Evolutionary conservation across 2,329 filamentous ascomycete genomes (phyloP).

Genomic region (Xylariaceae sp.): DNA sequence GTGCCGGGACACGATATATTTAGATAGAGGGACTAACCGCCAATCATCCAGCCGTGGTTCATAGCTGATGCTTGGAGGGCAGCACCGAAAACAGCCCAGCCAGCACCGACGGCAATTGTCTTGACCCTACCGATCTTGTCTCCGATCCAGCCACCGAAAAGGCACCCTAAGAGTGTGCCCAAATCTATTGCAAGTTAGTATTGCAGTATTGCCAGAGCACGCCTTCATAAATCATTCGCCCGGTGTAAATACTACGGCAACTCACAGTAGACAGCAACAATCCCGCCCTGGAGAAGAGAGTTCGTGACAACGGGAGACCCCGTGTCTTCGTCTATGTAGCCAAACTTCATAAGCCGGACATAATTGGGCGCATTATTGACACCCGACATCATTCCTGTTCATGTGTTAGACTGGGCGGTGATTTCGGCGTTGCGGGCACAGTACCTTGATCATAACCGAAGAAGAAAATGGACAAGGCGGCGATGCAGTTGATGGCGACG

Average conservation of each 20-base stretch:
- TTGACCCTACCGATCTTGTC: constrained; percentile 62
- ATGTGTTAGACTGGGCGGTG: neutral
- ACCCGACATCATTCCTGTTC: constrained; percentile 52
- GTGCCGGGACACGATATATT: neutral
- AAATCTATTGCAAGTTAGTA: constrained; percentile 34
- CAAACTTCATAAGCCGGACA: constrained; percentile 63
- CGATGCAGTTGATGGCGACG: constrained; percentile 56
- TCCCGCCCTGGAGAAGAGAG: constrained; percentile 61
- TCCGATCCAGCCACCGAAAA: constrained; percentile 62
- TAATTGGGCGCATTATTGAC: constrained; percentile 66
- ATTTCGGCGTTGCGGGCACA: neutral
- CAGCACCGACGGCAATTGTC: constrained; percentile 58
- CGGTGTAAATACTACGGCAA: too few relatives aligned
- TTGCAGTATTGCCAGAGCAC: too few relatives aligned
- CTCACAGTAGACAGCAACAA: constrained; percentile 51
- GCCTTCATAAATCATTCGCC: too few relatives aligned
- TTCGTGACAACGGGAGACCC: constrained; percentile 53
- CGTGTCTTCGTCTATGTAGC: constrained; percentile 51
- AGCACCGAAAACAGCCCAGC: constrained; percentile 61
- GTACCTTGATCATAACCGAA: constrained; percentile 57
- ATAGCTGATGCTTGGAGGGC: constrained; percentile 63
- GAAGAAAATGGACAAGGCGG: constrained; percentile 66
- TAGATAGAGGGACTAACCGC: constrained; percentile 40
- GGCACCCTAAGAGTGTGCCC: constrained; percentile 60
- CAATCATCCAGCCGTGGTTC: constrained; percentile 70